A percentile compares a stretch with the other conserved stretches of the same genome.
Conservation (phyloP, 257 asterid species). For the Lycium barbarum region DNA sequence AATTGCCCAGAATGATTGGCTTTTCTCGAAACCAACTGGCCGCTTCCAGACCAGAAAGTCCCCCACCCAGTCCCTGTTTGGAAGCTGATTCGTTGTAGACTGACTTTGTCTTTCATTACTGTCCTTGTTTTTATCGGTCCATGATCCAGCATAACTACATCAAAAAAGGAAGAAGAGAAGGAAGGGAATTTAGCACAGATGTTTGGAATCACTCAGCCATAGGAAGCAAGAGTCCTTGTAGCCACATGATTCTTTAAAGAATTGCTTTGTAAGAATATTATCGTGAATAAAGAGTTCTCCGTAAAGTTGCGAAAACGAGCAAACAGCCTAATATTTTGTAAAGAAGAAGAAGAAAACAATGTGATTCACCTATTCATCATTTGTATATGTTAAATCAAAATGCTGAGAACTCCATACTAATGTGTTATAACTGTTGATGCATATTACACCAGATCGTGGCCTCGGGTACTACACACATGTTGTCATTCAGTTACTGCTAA, state of each 20-base stretch:
- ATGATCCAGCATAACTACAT: conserved; percentile 82
- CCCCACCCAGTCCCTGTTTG: conserved; percentile 66
- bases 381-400: neutral
- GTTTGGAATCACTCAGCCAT: neutral
- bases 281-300: neutral
- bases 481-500: neutral
- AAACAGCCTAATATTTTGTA: neutral
- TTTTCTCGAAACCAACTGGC: conserved; percentile 73
- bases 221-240: neutral
- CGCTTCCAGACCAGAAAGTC: conserved; percentile 90
- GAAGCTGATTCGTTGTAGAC: conserved; percentile 76
- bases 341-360: conserved; percentile 11
- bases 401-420: neutral
- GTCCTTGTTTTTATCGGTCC: conserved; percentile 92
- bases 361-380: neutral
- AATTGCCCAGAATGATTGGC: conserved; percentile 74
- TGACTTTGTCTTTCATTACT: conserved; percentile 57
- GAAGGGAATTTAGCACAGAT: neutral
- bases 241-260: neutral
- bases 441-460: neutral
- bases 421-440: neutral
- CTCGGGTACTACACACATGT: neutral
- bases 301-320: neutral
- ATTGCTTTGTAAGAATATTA: neutral
- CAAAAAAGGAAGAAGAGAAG: neutral